Evolutionary conservation across 1,139 yeast genomes (phyloP).

Genomic region (Suhomyces bokatorum): DNA sequence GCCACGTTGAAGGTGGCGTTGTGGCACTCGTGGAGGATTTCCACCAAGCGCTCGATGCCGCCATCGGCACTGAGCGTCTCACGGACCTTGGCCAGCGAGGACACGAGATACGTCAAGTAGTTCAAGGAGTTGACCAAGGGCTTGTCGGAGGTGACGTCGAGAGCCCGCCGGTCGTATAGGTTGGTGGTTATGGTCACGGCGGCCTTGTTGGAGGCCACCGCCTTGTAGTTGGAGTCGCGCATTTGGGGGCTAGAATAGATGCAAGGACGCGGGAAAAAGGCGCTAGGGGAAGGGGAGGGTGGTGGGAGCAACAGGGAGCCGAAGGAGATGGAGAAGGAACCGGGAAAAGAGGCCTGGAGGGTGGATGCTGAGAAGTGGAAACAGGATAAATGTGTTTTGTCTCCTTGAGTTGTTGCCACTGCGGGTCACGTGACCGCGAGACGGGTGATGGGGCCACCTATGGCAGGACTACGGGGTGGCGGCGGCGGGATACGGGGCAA

Average conservation of each 20-base stretch:
- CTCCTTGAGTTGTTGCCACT: conserved; percentile 3
- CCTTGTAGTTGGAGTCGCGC: conserved; percentile 90
- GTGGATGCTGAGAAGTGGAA: not conserved
- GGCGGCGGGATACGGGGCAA: no score
- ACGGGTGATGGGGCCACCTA: not conserved
- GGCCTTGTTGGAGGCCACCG: conserved; percentile 78
- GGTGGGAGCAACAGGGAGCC: no score
- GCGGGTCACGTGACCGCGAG: conserved; percentile 4
- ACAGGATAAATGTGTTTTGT: not conserved
- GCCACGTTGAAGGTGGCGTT: conserved; percentile 32
- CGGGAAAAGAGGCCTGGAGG: not conserved
- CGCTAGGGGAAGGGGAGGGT: not conserved
- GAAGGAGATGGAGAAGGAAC: no score
- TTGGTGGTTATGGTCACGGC: conserved; percentile 87
- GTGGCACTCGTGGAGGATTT: conserved; percentile 80
- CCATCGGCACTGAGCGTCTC: conserved; percentile 90
- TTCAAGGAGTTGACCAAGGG: conserved; percentile 91
- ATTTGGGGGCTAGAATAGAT: conserved; percentile 31
- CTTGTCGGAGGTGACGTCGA: conserved; percentile 85
- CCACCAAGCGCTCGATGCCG: conserved; percentile 84
- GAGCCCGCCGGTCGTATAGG: conserved; percentile 86
- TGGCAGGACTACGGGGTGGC: not conserved
- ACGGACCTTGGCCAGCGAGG: conserved; percentile 84
- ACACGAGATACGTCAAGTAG: conserved; percentile 82
- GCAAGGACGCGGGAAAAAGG: not conserved